Evolutionary conservation across 345 rosid species (phyloP).

Genomic region (Pelargonium nanum): DNA sequence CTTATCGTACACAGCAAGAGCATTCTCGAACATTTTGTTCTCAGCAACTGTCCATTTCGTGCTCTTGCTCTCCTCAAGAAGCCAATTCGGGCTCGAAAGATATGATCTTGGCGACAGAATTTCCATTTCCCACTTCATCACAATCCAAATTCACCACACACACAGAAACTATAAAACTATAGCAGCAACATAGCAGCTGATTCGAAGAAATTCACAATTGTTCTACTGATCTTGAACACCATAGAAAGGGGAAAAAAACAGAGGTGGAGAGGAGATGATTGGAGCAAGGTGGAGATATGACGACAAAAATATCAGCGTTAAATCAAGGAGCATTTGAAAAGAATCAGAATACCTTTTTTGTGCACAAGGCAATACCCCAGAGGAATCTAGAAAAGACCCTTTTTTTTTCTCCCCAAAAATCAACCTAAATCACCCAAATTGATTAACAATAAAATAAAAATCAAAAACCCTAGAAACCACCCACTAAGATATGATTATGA

Average conservation of each 20-base stretch:
- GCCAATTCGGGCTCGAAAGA: conserved; percentile 40
- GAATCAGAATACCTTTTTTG: conserved; percentile 52
- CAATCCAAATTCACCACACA: conserved; percentile 6
- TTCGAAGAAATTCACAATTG: neutral
- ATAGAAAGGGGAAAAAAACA: conserved; percentile 14
- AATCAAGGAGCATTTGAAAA: conserved; percentile 36
- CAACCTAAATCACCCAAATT: conserved; percentile 4
- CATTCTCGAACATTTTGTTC: conserved; percentile 80
- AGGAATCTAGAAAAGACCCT: conserved; percentile 50
- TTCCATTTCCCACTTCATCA: conserved; percentile 64
- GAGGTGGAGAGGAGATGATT: conserved; percentile 10
- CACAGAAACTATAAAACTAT: neutral
- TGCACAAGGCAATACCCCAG: conserved; percentile 4
- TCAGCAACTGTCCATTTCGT: conserved; percentile 66
- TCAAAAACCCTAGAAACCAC: neutral
- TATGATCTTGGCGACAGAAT: conserved; percentile 40
- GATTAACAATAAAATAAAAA: too few relatives aligned
- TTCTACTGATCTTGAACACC: neutral
- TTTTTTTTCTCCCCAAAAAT: conserved; percentile 16
- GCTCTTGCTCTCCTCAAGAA: conserved; percentile 35
- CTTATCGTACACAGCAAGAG: conserved; percentile 58
- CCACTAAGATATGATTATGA: neutral
- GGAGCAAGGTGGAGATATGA: conserved; percentile 21
- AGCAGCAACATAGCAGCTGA: neutral
- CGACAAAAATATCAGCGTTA: conserved; percentile 32